Conservation (phyloP, 495 filamentous ascomycete genomes). For the Neurospora sp. region DNA sequence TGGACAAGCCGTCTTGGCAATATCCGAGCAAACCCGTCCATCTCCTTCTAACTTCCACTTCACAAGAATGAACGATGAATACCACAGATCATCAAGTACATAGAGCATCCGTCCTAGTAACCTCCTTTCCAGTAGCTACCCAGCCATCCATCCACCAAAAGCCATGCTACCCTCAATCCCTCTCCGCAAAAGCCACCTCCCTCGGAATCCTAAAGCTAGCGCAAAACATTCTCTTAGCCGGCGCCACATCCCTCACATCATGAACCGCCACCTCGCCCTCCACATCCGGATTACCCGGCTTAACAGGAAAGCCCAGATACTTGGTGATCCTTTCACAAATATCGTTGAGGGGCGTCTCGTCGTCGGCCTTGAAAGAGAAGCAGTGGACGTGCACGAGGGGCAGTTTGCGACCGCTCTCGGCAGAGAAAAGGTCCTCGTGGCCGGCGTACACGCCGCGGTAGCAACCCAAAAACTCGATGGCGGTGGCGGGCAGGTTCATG, state of each 20-base stretch:
- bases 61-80: background rate
- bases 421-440: constrained; percentile 53
- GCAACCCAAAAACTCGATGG: constrained; percentile 73
- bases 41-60: background rate
- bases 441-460: constrained; percentile 75
- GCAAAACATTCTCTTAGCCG: constrained; percentile 94
- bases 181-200: constrained; percentile 64
- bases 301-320: constrained; percentile 52
- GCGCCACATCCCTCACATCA: constrained; percentile 81
- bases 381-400: constrained; percentile 89
- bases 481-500: constrained; percentile 91
- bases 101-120: background rate
- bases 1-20: background rate
- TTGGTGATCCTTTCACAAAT: constrained; percentile 59
- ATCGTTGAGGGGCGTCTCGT: constrained; percentile 46
- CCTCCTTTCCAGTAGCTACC: background rate
- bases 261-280: constrained; percentile 54
- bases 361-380: constrained; percentile 68
- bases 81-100: background rate
- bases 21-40: background rate
- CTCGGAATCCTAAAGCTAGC: constrained; percentile 76
- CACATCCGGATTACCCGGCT: constrained; percentile 42
- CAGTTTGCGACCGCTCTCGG: constrained; percentile 39
- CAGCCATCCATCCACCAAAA: background rate
- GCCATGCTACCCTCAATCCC: background rate